Base-by-base conservation (phyloP, 331 rosid genomes). In the Phaseolus coccineus region DNA sequence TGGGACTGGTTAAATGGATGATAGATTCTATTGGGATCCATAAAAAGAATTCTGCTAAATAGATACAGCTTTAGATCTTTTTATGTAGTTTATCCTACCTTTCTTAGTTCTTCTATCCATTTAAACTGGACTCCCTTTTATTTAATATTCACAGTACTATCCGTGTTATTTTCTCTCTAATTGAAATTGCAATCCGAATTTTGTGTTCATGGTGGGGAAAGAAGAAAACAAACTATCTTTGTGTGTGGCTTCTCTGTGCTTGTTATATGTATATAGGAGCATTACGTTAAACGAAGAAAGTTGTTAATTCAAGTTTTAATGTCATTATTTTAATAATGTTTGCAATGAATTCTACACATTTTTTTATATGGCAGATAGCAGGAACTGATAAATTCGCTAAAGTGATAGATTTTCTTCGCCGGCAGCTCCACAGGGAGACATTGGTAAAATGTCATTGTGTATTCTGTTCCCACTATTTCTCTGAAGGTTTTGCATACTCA, bases 301-400 rank as follows among this genome's bases (percentile, higher is more conserved):
- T 62, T 42, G 35, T 24, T 71, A 52, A 77, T 48, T 77, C 10
- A 46, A 64, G 71, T 61, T 35, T 62, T 44, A 62, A 51, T 50
- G 62, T 63, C 78, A 71, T 52, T 53, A 70, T 76, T 67, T 69
- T 27, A 69, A 44, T 42, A 70, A 50, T 61, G 42, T 46, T 19
- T 25, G 69, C 9, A 62, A 64, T 25, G 2, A 53, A 24, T 73
- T 61, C 31, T 13, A 4, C 12, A 30, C 74, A 48, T 68, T 75
- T 33, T 33, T 30, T 77, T 67, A 42, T 57, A 24, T 81, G 79
- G 79, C 85, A 94, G 97, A 90, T 90, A 62, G 87, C 79, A 57
- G 98, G 92, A 74, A 87, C 92, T 31, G 97, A 94, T 81, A 94
- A 94, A 74, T 94, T 94, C 73, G 95, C 92, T 25, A 94, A 91